These are phyloP conservation scores for Cladorrhinum sp. DNA, from an alignment of 2,329 filamentous ascomycete genomes.

Conservation along the genomic window DNA sequence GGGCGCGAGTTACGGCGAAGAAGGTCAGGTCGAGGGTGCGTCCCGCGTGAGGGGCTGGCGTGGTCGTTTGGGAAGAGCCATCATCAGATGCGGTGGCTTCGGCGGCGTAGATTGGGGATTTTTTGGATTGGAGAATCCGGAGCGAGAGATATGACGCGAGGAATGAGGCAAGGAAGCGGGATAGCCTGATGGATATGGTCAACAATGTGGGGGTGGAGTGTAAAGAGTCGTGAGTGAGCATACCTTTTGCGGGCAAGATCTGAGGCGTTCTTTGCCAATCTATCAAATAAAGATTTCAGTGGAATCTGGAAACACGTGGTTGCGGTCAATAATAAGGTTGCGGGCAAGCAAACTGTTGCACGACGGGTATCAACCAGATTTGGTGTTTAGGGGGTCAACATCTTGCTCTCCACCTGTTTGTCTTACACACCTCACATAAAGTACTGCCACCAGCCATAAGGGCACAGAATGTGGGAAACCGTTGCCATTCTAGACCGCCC, in stretches of 20 bases:
- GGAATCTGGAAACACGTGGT: conserved; percentile 30
- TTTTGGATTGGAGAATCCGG: conserved; percentile 55
- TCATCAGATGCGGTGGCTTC: conserved; percentile 35
- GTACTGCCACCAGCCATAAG: conserved; percentile 58
- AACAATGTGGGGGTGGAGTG: neutral
- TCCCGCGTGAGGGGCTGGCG: conserved; percentile 50
- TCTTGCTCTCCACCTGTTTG: too few species aligned
- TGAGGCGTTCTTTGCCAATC: conserved; percentile 28
- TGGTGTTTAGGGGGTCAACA: too few species aligned
- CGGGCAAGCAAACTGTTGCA: neutral
- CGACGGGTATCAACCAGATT: neutral
- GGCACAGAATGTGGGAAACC: conserved; percentile 63
- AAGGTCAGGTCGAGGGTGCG: conserved; percentile 78
- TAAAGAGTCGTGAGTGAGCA: conserved; percentile 20
- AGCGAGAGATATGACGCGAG: conserved; percentile 57
- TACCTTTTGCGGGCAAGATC: conserved; percentile 33
- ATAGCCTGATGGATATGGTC: conserved; percentile 40
- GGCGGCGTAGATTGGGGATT: conserved; percentile 43
- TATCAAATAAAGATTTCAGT: conserved; percentile 30
- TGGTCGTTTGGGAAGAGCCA: conserved; percentile 19
- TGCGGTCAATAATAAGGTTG: neutral
- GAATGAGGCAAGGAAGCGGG: conserved; percentile 57
- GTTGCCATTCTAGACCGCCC: conserved; percentile 51
- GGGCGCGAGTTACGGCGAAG: conserved; percentile 69
- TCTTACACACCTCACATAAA: conserved; percentile 52